Conservation (phyloP, 2,329 filamentous ascomycete species). For the Fusarium torreyae region DNA sequence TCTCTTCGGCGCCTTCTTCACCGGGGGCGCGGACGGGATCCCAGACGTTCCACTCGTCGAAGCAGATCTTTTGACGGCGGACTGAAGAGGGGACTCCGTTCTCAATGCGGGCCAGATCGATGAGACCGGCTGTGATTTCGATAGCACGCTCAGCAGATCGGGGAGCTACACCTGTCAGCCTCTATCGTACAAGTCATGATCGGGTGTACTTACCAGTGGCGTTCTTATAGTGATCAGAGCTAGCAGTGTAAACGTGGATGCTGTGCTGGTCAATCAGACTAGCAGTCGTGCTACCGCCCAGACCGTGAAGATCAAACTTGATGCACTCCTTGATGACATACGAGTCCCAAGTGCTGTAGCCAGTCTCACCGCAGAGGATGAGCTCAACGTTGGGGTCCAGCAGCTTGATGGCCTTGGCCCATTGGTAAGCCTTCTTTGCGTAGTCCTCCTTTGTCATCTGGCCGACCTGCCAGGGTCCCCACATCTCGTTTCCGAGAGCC, state of each 20-base stretch:
- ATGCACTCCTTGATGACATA: slow-evolving; percentile 80
- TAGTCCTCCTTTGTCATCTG: slow-evolving; percentile 80
- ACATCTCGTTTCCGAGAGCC: slow-evolving; percentile 84
- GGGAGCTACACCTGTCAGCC: slow-evolving; percentile 63
- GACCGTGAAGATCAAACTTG: slow-evolving; percentile 55
- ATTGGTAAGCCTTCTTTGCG: slow-evolving; percentile 77
- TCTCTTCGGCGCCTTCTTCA: slow-evolving; percentile 79
- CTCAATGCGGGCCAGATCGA: slow-evolving; percentile 81
- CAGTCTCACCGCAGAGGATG: slow-evolving; percentile 82
- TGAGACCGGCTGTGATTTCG: slow-evolving; percentile 76
- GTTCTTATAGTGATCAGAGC: slow-evolving; percentile 63
- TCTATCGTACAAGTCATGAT: rapidly evolving
- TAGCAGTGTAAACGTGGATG: slow-evolving; percentile 83
- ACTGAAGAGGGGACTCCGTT: slow-evolving; percentile 72
- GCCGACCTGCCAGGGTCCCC: slow-evolving; percentile 77
- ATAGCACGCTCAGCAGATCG: slow-evolving; percentile 81
- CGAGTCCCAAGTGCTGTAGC: slow-evolving; percentile 79
- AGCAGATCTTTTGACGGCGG: slow-evolving; percentile 80
- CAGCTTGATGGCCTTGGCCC: slow-evolving; percentile 80
- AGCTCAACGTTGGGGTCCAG: slow-evolving; percentile 78
- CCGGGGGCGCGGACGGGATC: slow-evolving; percentile 80
- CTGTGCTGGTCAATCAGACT: slow-evolving; percentile 82
- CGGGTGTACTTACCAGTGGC: slow-evolving; percentile 58
- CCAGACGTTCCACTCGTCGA: slow-evolving; percentile 91
- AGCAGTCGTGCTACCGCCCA: slow-evolving; percentile 53